Evolutionary conservation across 352 stramenopile genomes (phyloP), one percentile per base, ranked within the genome.

Genomic region (Blastocystis sp.): DNA sequence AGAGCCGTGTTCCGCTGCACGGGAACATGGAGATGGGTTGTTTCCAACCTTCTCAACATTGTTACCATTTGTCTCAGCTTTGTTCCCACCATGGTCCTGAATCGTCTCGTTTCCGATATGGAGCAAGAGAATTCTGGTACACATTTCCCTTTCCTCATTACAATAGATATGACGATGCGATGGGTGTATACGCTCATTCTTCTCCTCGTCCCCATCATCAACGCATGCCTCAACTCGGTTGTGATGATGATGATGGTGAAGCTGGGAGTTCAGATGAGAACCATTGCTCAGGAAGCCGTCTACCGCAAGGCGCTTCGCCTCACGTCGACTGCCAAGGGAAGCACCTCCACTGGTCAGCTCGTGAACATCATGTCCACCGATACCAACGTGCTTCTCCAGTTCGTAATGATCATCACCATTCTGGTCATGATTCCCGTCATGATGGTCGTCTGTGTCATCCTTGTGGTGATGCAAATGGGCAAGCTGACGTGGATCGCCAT

Each of bases 281-380:
- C 38, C 9, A 85, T 85, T 56, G 75, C 54, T 38, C 53, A 40
- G 8, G 75, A 85, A 9, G 87, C 88, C n/a, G 89, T 92, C 34
- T 92, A 92, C 85, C 88, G 87, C 38, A 92, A 92, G 53, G 87
- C 88, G 29, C 69, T 92, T 21, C 77, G 84, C 2, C 73, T 92
- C 8, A 88, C 78, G 3, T 87, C 88, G 4, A 72, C 78, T 8
- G 87, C 89, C 6, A 86, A 88, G 34, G 73, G 89, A 48, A 81
- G 57, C 18, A 88, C 54, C 29, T 81, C 51, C 0, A 76, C 86
- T 1, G 87, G 88, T 24, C 34, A 86, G 40, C 51, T 89, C 4
- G 61, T 88, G 38, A 89, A 89, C 46, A 69, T 85, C 14, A 85
- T 85, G 75, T 59, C 34, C 29, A 85, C 48, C 21, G 75, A 85